phyloP scores from a whole-genome alignment of 306 rosid species.

The Carpinus fangiana region DNA sequence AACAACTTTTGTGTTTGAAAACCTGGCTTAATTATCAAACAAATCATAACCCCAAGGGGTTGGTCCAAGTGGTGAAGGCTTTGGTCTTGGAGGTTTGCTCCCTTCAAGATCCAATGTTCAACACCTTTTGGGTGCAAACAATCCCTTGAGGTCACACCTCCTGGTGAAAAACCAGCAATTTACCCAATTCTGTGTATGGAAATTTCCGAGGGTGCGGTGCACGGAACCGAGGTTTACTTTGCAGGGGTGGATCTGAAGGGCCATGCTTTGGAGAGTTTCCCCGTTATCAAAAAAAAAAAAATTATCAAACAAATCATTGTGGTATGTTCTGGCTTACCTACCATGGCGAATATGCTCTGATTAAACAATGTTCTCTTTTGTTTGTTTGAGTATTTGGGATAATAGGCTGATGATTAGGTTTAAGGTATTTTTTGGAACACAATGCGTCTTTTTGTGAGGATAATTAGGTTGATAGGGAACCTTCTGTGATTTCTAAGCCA shows the following conservation, averaged over 20 bases:
- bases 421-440: background rate
- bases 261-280: too few species aligned
- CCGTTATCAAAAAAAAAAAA: too few species aligned
- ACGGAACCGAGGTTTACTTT: too few species aligned
- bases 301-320: background rate
- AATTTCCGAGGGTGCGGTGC: too few species aligned
- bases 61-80: too few species aligned
- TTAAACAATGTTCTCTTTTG: background rate
- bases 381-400: background rate
- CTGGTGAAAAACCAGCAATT: too few species aligned
- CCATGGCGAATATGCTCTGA: background rate
- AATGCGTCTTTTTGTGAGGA: background rate
- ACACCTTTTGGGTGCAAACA: too few species aligned
- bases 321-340: background rate
- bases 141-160: too few species aligned
- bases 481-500: background rate
- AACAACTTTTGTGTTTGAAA: background rate
- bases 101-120: too few species aligned
- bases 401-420: slow-evolving; percentile 1
- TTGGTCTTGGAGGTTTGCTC: too few species aligned
- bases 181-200: too few species aligned
- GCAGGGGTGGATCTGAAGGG: too few species aligned
- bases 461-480: background rate
- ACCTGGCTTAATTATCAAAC: background rate
- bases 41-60: background rate